These are phyloP conservation scores for Crotalaria pallida DNA, from an alignment of 306 rosid species.

Conservation along the genomic window DNA sequence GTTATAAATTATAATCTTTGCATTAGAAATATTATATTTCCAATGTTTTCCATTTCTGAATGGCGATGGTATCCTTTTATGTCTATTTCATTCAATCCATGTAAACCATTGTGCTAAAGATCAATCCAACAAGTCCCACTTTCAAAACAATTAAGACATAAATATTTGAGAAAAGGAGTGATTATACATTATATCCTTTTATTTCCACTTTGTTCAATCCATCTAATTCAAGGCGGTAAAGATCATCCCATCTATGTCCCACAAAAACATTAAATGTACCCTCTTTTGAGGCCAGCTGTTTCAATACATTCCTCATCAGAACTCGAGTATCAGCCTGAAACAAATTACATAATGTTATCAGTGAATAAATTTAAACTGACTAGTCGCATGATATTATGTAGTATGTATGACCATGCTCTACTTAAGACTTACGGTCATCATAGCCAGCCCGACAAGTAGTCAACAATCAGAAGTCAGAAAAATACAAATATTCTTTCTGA, in stretches of 20 bases:
- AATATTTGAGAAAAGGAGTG: conserved; percentile 8
- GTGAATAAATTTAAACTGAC: not conserved
- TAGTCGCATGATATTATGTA: not conserved
- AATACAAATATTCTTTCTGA: not conserved
- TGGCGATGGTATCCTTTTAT: not conserved
- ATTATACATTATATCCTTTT: not conserved
- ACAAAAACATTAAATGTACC: conserved; percentile 40
- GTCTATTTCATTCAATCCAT: conserved; percentile 10
- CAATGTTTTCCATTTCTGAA: not conserved
- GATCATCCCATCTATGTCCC: not conserved
- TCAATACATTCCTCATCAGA: conserved; percentile 75
- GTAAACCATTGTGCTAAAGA: conserved; percentile 12
- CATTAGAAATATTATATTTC: not conserved
- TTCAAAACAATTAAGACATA: not conserved
- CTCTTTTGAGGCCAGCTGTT: conserved; percentile 81
- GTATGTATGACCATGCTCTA: not conserved
- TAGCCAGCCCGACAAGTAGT: not conserved
- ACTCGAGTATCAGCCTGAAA: conserved; percentile 87
- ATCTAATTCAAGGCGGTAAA: conserved; percentile 10
- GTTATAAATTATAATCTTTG: not conserved
- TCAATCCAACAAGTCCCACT: not conserved
- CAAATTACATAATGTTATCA: conserved; percentile 21
- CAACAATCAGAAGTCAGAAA: conserved; percentile 4
- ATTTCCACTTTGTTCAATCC: conserved; percentile 3
- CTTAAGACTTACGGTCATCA: not conserved